Conservation (phyloP, 257 asterid genomes). For the Oldenlandia corymbosa region DNA sequence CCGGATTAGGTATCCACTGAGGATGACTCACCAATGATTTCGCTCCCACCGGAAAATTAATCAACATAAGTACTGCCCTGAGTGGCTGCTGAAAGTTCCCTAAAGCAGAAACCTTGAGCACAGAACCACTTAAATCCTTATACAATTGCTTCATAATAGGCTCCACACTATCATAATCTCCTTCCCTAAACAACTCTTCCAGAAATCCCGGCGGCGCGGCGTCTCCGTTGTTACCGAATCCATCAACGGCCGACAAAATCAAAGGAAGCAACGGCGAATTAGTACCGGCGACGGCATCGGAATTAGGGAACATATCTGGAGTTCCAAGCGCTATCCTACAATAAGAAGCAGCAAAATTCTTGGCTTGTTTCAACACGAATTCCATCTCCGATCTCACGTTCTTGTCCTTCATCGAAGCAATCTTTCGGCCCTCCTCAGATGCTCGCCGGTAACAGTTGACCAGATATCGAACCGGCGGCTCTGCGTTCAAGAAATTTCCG, state of each 20-base stretch:
- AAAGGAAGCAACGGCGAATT: constrained; percentile 67
- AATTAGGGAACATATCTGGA: constrained; percentile 76
- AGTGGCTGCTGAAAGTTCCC: constrained; percentile 94
- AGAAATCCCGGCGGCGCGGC: constrained; percentile 64
- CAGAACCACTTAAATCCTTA: constrained; percentile 90
- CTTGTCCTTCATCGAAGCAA: constrained; percentile 67
- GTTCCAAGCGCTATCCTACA: constrained; percentile 74
- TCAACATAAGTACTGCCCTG: constrained; percentile 61
- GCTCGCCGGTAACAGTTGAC: constrained; percentile 75
- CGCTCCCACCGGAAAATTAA: constrained; percentile 73
- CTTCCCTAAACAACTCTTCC: constrained; percentile 75
- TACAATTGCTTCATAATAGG: constrained; percentile 71
- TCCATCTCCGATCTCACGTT: constrained; percentile 63
- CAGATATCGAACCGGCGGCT: constrained; percentile 68
- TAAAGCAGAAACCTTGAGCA: constrained; percentile 75
- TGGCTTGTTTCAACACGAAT: constrained; percentile 56
- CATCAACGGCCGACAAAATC: constrained; percentile 52
- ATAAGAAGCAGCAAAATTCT: constrained; percentile 63
- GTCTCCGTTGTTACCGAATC: constrained; percentile 51
- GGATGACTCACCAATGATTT: constrained; percentile 82
- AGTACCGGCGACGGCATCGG: constrained; percentile 29
- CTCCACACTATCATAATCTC: constrained; percentile 78
- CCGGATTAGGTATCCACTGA: constrained; percentile 85
- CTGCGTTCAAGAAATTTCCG: constrained; percentile 54
- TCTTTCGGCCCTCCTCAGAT: constrained; percentile 67